phyloP scores from a whole-genome alignment of 306 rosid species.

The Cicer judaicum region DNA sequence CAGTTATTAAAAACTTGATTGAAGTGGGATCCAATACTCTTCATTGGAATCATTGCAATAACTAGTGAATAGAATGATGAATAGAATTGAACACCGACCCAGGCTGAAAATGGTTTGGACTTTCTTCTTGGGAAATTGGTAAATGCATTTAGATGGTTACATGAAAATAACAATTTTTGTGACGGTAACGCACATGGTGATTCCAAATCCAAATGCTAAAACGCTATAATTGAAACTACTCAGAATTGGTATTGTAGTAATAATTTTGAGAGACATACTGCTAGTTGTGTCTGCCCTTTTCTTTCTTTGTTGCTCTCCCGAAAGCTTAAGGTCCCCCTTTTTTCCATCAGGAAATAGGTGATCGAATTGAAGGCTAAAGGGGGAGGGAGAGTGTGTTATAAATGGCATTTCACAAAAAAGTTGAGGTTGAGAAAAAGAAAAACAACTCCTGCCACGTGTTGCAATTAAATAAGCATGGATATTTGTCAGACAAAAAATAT shows the following conservation, averaged over 20 bases:
- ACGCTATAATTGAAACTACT: slow-evolving; percentile 21
- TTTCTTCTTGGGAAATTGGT: slow-evolving; percentile 16
- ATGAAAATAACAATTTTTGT: slow-evolving; percentile 25
- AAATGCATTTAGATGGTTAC: slow-evolving; percentile 19
- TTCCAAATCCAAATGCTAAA: slow-evolving; percentile 43
- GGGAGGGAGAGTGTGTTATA: slow-evolving; percentile 22
- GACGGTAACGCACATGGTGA: slow-evolving; percentile 49
- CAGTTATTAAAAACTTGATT: slow-evolving; percentile 24
- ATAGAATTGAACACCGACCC: not conserved
- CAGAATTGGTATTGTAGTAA: slow-evolving; percentile 35
- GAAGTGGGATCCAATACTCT: slow-evolving; percentile 46
- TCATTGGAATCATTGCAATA: slow-evolving; percentile 35
- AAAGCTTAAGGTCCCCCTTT: slow-evolving; percentile 1
- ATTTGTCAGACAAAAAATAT: not conserved
- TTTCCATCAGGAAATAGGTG: slow-evolving; percentile 47
- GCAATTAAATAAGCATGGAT: slow-evolving; percentile 36
- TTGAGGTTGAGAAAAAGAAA: not conserved
- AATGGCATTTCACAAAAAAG: slow-evolving; percentile 39
- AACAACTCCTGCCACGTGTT: slow-evolving; percentile 40
- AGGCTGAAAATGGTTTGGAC: not conserved
- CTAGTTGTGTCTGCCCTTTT: slow-evolving; percentile 31
- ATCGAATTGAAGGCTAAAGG: slow-evolving; percentile 45
- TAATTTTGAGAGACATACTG: slow-evolving; percentile 45
- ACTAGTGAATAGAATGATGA: slow-evolving; percentile 32
- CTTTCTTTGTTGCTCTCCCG: not conserved